A percentile compares a stretch with the other conserved stretches of the same genome.
These are phyloP conservation scores for Citrus australasica DNA, from an alignment of 345 rosid genomes.

Conservation along the genomic window DNA sequence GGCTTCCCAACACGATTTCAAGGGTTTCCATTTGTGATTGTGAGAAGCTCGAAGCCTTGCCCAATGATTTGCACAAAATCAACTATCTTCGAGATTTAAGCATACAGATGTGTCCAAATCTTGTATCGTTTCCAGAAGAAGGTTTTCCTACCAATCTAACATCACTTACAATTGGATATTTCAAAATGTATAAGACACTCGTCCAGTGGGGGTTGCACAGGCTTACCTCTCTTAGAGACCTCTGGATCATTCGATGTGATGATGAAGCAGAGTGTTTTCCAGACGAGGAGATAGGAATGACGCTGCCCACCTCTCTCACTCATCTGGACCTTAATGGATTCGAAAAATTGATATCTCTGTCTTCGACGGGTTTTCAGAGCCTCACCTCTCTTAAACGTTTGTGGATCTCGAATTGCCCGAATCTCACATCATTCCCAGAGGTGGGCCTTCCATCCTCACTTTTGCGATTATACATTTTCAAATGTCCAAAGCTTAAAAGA, in stretches of 20 bases:
- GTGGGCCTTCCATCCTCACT: neutral
- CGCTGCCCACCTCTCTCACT: neutral
- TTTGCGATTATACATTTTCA: rapidly evolving
- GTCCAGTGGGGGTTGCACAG: neutral
- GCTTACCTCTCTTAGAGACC: neutral
- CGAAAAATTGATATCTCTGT: no score
- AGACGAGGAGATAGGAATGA: neutral
- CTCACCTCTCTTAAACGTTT: rapidly evolving
- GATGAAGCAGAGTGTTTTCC: neutral
- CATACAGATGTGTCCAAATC: rapidly evolving
- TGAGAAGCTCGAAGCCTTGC: neutral
- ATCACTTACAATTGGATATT: neutral
- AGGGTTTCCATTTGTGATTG: rapidly evolving
- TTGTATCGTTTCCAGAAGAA: neutral
- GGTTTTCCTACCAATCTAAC: neutral
- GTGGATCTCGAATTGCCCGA: rapidly evolving
- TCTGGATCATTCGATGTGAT: neutral
- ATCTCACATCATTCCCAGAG: neutral
- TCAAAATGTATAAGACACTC: neutral
- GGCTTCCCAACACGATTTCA: neutral
- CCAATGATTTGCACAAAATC: neutral
- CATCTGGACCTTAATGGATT: rapidly evolving
- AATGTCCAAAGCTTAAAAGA: neutral
- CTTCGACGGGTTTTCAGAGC: no score
- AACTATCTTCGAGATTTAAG: neutral